Conservation (phyloP, 129 eudicot genomes). For the Logfia minima region DNA sequence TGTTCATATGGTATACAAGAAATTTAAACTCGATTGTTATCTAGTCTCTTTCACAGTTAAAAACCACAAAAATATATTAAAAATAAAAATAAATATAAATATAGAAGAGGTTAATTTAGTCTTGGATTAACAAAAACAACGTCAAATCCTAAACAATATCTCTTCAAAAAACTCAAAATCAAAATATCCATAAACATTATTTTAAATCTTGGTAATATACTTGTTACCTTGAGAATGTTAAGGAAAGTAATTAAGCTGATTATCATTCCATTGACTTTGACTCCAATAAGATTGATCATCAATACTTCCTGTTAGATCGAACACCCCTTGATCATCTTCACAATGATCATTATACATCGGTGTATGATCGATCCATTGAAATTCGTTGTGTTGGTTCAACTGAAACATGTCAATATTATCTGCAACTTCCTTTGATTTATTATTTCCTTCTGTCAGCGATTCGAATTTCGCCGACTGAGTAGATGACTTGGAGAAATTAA, state of each 20-base stretch:
- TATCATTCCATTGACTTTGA: conserved; percentile 28
- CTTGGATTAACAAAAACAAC: conserved; percentile 2
- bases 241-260: conserved; percentile 28
- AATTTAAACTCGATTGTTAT: not conserved
- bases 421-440: not conserved
- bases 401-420: conserved; percentile 17
- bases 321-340: conserved; percentile 19
- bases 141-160: not conserved
- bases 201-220: not conserved
- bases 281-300: conserved; percentile 27
- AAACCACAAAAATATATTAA: not conserved
- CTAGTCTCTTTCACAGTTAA: not conserved
- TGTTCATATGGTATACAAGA: not conserved
- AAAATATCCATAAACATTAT: conserved; percentile 10
- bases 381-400: not conserved
- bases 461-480: not conserved
- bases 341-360: conserved; percentile 9
- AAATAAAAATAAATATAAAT: not conserved
- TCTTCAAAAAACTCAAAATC: not conserved
- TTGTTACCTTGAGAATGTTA: conserved; percentile 24
- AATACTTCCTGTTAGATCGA: conserved; percentile 13
- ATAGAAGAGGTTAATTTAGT: conserved; percentile 5
- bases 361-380: conserved; percentile 14
- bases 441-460: not conserved
- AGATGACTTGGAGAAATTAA: not conserved